Evolutionary conservation across 495 filamentous ascomycete species (phyloP), one percentile per base, ranked within the genome.

Genomic region (Penicillium malachiteum): DNA sequence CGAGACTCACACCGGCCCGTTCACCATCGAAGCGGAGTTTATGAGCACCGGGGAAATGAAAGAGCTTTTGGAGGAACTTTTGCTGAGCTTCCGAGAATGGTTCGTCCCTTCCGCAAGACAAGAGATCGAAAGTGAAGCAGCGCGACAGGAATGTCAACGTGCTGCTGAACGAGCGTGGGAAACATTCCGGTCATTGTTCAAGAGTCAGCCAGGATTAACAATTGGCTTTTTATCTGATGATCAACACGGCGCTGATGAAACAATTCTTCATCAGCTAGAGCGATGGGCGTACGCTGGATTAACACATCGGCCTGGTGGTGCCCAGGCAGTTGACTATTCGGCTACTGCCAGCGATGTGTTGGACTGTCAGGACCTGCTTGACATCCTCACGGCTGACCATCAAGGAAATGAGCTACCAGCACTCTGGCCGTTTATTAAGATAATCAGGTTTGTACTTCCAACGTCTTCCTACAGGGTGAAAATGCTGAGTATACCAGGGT

Each of bases 391-490:
- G 12, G 57, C 46, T 2, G 50, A 58, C 49, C 14, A 41, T 0
- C 5, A 12, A 2, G 59, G 47, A 0, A 40, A 38, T 1, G 32
- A 47, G 30, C 12, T 14, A 6, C 54, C 61, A 26, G 63, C 58
- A 4, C 7, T 71, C 0, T 72, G 69, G 71, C 71, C 71, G 6
- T 74, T 70, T 39, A 58, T 72, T 18, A 73, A 68, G 16, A 42
- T 70, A 46, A 67, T 70, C 18, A 71, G 60, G 66, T 72, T 18
- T 18, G 21, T 26, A 4, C 4, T 4, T 26, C 21, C 2, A 26
- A 2, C 14, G 30, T 38, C 14, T 7, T 34, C 10, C 1, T 7
- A 11, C 16, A 3, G 11, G 0, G 2, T 32, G 30, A 1, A 26
- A 1, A 1, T 26, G 21, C 21, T 33, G 30, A n/a, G 30, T 32